Conservation (phyloP, 305 asterid genomes). For the Fraxinus ornus region DNA sequence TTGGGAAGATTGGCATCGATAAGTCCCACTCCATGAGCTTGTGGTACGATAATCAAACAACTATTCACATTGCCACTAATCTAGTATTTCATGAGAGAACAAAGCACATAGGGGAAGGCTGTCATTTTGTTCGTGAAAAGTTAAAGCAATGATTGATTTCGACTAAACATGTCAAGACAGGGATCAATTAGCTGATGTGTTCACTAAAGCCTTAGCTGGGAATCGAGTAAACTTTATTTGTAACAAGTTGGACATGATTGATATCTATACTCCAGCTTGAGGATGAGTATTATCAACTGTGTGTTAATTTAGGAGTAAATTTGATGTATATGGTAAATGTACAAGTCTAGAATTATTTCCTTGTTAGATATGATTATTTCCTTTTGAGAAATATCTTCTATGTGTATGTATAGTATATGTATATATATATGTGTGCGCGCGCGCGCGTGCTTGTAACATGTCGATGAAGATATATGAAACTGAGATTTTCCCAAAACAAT, state of each 20-base stretch:
- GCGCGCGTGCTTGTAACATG: too few species aligned
- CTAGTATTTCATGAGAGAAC: background rate
- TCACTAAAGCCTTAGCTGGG: background rate
- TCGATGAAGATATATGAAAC: background rate
- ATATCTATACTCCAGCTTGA: background rate
- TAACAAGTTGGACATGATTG: background rate
- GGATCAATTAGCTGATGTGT: background rate
- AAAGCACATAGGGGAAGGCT: background rate
- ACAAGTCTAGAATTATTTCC: background rate
- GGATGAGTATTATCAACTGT: background rate
- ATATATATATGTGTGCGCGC: too few species aligned
- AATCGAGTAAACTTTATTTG: background rate
- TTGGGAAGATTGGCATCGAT: background rate
- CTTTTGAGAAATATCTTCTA: background rate
- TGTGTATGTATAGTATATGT: too few species aligned
- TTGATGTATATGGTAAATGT: background rate
- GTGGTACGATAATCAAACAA: background rate
- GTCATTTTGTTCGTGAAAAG: background rate
- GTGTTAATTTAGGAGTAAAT: background rate
- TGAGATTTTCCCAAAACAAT: background rate
- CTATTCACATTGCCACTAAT: background rate
- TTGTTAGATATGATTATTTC: background rate
- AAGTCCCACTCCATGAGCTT: background rate
- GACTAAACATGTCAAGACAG: background rate
- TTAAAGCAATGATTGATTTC: background rate